phyloP scores from a whole-genome alignment of 805 yeast species.

The Ogataea salicorniae region DNA sequence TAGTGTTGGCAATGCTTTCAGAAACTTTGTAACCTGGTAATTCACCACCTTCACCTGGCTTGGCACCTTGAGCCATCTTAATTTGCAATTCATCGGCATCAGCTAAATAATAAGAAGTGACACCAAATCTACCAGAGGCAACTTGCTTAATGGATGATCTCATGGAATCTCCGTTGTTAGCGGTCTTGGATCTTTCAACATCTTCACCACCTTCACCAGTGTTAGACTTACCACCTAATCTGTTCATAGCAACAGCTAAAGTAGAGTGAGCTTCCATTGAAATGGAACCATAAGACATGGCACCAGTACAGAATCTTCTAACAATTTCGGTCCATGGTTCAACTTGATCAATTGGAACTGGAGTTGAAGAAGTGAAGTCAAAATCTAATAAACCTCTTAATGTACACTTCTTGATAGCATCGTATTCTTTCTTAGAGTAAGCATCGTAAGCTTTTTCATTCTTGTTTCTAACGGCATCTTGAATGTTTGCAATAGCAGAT shows the following conservation, averaged over 20 bases:
- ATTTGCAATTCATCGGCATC: constrained; percentile 98
- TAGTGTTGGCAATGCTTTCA: constrained; percentile 81
- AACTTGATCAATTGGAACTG: constrained; percentile 94
- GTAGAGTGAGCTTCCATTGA: constrained; percentile 99
- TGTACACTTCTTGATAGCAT: constrained; percentile 89
- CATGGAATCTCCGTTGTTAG: constrained; percentile 92
- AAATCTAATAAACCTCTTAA: constrained; percentile 90
- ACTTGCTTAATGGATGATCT: constrained; percentile 97
- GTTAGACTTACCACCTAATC: constrained; percentile 95
- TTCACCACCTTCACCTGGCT: constrained; percentile 99
- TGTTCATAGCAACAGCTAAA: constrained; percentile 96
- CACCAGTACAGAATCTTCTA: constrained; percentile 97
- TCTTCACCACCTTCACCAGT: constrained; percentile 99
- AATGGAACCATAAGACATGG: constrained; percentile 98
- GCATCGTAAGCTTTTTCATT: constrained; percentile 90
- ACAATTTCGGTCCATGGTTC: constrained; percentile 99
- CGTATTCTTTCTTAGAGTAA: constrained; percentile 84
- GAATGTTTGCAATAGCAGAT: constrained; percentile 87
- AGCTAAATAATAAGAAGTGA: constrained; percentile 86
- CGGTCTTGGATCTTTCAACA: constrained; percentile 76
- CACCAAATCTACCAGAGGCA: constrained; percentile 98
- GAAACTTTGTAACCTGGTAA: constrained; percentile 92
- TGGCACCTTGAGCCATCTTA: constrained; percentile 99
- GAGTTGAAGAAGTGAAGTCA: constrained; percentile 63
- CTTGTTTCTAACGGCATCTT: constrained; percentile 97